A percentile compares a stretch with the other conserved stretches of the same genome.
Evolutionary conservation across 2,329 filamentous ascomycete genomes (phyloP).

Genomic region (Xylariomycetidae sp.): DNA sequence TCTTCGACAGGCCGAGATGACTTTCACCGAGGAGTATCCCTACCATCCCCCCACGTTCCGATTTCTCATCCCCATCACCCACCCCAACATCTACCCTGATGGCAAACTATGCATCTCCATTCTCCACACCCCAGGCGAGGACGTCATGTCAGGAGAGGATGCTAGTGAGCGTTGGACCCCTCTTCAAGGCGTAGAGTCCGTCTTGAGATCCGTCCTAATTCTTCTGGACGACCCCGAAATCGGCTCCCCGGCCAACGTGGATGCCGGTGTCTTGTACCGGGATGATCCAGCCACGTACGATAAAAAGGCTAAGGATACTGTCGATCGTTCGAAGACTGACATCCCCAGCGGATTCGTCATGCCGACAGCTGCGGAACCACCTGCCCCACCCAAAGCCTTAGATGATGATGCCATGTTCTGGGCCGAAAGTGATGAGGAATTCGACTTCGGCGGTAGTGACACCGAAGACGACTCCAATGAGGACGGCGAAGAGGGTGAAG

Average conservation of each 20-base stretch:
- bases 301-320: conserved; percentile 61
- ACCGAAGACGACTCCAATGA: conserved; percentile 58
- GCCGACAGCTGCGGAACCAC: conserved; percentile 67
- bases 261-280: conserved; percentile 81
- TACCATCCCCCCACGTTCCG: conserved; percentile 85
- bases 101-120: conserved; percentile 95
- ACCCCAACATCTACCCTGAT: conserved; percentile 91
- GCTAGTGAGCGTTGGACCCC: conserved; percentile 94
- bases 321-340: conserved; percentile 70
- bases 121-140: conserved; percentile 85
- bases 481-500: conserved; percentile 49
- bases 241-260: conserved; percentile 89
- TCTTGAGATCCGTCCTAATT: conserved; percentile 86
- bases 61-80: conserved; percentile 73
- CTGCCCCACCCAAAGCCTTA: conserved; percentile 56
- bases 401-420: conserved; percentile 79
- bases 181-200: conserved; percentile 88
- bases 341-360: conserved; percentile 77
- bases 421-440: conserved; percentile 70
- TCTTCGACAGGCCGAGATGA: conserved; percentile 65
- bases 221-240: conserved; percentile 93
- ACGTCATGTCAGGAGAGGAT: conserved; percentile 84
- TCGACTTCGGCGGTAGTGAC: conserved; percentile 74
- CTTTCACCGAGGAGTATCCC: conserved; percentile 83
- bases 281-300: conserved; percentile 69